A percentile compares a stretch with the other conserved stretches of the same genome.
phyloP scores from a whole-genome alignment of 2,329 filamentous ascomycete species.

The Colletotrichum sp. region DNA sequence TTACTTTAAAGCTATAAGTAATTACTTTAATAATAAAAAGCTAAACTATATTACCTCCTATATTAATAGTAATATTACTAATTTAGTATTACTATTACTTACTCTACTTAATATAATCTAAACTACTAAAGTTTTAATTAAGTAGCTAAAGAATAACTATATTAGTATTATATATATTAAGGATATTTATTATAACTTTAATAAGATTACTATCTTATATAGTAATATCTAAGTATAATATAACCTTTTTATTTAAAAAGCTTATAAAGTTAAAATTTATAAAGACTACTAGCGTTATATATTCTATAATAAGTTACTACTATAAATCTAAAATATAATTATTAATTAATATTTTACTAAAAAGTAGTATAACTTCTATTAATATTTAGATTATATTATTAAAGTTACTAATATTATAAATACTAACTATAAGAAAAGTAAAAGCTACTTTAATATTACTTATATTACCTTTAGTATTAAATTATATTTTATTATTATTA shows the following conservation, averaged over 20 bases:
- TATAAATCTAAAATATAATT: background rate
- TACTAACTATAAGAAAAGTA: no score
- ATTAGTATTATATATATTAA: background rate
- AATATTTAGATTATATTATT: no score
- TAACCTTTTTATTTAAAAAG: background rate
- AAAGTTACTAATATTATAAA: no score
- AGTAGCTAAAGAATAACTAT: background rate
- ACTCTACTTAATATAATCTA: background rate
- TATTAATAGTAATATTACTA: background rate
- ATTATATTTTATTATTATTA: no score
- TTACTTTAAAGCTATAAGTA: no score
- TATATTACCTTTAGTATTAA: no score
- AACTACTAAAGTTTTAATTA: background rate
- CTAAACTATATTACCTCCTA: background rate
- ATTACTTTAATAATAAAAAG: no score
- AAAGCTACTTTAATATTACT: no score
- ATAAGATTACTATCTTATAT: background rate
- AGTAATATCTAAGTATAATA: background rate
- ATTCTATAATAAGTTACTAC: background rate
- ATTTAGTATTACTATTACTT: background rate
- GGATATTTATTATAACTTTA: background rate
- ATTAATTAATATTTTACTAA: background rate
- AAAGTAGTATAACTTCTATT: background rate
- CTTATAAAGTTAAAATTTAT: background rate
- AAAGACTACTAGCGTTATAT: background rate